Percentiles rank a stretch among this genome's conserved stretches.
phyloP scores from a whole-genome alignment of 257 asterid genomes.

The Nicotiana knightiana region DNA sequence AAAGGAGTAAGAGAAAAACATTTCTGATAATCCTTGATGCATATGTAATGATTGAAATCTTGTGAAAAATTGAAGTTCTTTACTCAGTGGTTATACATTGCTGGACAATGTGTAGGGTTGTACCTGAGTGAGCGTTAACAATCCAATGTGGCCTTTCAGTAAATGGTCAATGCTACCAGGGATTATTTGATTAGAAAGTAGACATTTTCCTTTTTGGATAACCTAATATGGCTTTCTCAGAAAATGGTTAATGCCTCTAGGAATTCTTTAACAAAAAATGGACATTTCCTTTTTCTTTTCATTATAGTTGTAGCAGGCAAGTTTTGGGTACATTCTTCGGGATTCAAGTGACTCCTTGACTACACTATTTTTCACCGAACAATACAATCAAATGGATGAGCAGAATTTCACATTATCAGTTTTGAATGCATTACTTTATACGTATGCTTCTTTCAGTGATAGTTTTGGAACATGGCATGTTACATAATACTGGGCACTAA shows the following conservation, averaged over 20 bases:
- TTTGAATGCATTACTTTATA: neutral
- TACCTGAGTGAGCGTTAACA: neutral
- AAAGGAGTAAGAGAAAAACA: neutral
- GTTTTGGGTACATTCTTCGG: neutral
- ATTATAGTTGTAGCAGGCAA: neutral
- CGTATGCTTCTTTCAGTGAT: neutral
- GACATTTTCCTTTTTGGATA: neutral
- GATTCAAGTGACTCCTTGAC: neutral
- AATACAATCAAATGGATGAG: neutral
- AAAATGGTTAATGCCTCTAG: neutral
- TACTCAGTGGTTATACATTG: neutral
- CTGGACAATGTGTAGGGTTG: neutral
- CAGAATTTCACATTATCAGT: neutral
- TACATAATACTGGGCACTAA: neutral
- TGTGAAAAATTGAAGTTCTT: neutral
- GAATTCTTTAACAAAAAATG: neutral
- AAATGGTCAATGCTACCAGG: neutral
- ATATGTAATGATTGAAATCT: neutral
- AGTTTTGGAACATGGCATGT: neutral
- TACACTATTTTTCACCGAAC: neutral
- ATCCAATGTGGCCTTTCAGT: neutral
- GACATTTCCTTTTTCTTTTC: neutral
- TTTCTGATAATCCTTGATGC: neutral
- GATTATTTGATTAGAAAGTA: neutral
- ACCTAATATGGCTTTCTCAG: neutral